Percentiles rank a stretch among this genome's conserved stretches.
These are phyloP conservation scores for Aspergillus ellipticus DNA, from an alignment of 495 filamentous ascomycete genomes.

Conservation along the genomic window DNA sequence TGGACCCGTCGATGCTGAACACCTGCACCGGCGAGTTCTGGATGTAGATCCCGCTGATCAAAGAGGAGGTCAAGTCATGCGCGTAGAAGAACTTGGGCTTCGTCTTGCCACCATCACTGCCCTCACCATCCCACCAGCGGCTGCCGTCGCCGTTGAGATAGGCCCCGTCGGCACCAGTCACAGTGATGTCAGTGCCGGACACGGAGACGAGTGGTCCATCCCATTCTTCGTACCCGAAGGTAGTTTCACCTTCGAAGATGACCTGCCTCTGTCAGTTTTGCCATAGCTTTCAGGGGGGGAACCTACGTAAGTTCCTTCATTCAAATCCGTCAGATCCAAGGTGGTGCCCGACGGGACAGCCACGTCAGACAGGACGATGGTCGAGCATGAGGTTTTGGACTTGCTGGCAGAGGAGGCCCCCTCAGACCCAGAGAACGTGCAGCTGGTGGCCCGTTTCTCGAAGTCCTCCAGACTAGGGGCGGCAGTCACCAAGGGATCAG, in stretches of 20 bases:
- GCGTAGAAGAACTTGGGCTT: constrained; percentile 53
- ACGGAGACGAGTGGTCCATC: constrained; percentile 45
- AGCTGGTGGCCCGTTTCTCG: constrained; percentile 17
- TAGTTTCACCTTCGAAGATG: constrained; percentile 50
- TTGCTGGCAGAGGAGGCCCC: constrained; percentile 31
- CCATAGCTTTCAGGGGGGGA: neutral
- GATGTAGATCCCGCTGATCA: constrained; percentile 46
- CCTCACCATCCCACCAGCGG: constrained; percentile 43
- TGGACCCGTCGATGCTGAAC: constrained; percentile 50
- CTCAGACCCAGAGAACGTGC: constrained; percentile 34
- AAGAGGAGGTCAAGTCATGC: constrained; percentile 34
- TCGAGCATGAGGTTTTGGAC: constrained; percentile 48
- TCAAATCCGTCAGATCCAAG: constrained; percentile 46
- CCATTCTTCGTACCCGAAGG: constrained; percentile 54
- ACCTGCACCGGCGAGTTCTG: constrained; percentile 62
- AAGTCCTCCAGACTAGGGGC: constrained; percentile 1
- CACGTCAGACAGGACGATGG: constrained; percentile 43
- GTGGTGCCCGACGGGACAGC: constrained; percentile 51
- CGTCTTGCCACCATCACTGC: constrained; percentile 45
- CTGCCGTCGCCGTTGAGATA: constrained; percentile 43
- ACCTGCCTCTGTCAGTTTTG: constrained; percentile 22
- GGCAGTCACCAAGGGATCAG: neutral
- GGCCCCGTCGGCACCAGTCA: constrained; percentile 38
- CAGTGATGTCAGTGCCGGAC: constrained; percentile 44
- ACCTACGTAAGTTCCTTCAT: constrained; percentile 40